Base-by-base conservation (phyloP, 768 basidiomycete species). In the Lactarius deliciosus region DNA sequence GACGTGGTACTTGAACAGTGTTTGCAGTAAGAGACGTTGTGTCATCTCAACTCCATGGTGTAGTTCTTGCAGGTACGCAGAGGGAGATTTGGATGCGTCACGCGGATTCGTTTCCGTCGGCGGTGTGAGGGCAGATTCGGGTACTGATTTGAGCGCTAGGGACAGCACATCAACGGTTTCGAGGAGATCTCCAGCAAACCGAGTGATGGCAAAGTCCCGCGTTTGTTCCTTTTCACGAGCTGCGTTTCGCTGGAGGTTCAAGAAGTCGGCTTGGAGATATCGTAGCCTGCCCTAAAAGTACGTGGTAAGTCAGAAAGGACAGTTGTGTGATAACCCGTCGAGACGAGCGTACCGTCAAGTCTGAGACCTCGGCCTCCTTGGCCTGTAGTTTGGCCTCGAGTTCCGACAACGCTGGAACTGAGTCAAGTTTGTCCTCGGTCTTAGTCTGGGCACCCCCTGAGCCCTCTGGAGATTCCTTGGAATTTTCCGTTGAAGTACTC, bases 251-350 rank as follows among this genome's bases (percentile, higher is more conserved):
- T 96, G 94, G 54, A 97, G 83, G 77, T 98, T 99, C 54, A 96
- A 80, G 78, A 94, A 95, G 79, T 99, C 97, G 72, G 97, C 97
- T 75, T 95, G 90, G 65, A 92, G 82, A 75, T 98, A 97, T 57
- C 91, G 88, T 72, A 97, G 82, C 69, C 94, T 92, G 75, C 88
- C 83, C 96, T 97, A 76, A 68, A 53, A 41, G 20, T 54, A 54
- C 63, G 38, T 16, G 59, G 60, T 71, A 7, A 56, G 70, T 65
- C 64, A 69, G 71, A 41, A 32, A 61, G 36, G 38, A 63, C 57
- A 61, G 53, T 30, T 30, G 30, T 32, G 32, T 22, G 53, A 61
- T 34, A 32, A 30, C 61, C 62, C 30, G n/a, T 28, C 7, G 57
- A 41, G 22, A 41, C 20, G 43, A 79, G 9, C 90, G 71, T 73